A percentile compares a stretch with the other conserved stretches of the same genome.
phyloP scores from a whole-genome alignment of 2,329 filamentous ascomycete genomes.

The Penicillium sp. region DNA sequence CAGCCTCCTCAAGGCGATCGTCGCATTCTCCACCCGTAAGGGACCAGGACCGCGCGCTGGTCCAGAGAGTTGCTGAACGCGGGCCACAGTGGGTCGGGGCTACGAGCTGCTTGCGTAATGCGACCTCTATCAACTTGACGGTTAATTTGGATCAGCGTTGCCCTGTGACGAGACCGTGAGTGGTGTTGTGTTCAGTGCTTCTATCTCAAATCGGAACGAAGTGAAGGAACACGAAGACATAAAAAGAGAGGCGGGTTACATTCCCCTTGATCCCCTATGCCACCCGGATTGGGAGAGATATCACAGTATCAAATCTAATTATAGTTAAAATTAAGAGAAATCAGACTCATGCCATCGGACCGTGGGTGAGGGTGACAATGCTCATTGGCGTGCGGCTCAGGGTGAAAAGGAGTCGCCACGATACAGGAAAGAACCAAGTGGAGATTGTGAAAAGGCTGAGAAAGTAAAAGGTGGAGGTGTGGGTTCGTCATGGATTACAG shows the following conservation, averaged over 20 bases:
- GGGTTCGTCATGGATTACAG: not conserved
- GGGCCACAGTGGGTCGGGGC: constrained; percentile 31
- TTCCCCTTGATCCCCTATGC: not conserved
- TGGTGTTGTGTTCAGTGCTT: constrained; percentile 7
- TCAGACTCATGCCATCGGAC: not conserved
- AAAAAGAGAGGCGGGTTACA: constrained; percentile 2
- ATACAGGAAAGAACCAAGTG: not conserved
- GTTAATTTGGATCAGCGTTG: constrained; percentile 37
- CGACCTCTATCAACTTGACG: constrained; percentile 15
- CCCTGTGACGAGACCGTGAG: constrained; percentile 14
- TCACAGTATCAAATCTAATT: not conserved
- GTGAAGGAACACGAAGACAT: not conserved
- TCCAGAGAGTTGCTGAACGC: constrained; percentile 32
- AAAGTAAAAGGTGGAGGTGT: not conserved
- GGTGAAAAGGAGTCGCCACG: not conserved
- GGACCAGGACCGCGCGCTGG: constrained; percentile 34
- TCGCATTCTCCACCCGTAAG: constrained; percentile 40
- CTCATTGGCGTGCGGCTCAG: not conserved
- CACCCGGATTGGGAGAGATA: not conserved
- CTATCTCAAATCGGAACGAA: constrained; percentile 16
- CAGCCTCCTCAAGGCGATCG: constrained; percentile 31
- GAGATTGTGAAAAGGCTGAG: not conserved
- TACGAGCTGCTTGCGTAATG: constrained; percentile 40
- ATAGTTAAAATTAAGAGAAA: constrained; percentile 1
- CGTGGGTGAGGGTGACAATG: not conserved